Base-by-base conservation (phyloP, 148 eudicot genomes). In the Hydrangea macrophylla region DNA sequence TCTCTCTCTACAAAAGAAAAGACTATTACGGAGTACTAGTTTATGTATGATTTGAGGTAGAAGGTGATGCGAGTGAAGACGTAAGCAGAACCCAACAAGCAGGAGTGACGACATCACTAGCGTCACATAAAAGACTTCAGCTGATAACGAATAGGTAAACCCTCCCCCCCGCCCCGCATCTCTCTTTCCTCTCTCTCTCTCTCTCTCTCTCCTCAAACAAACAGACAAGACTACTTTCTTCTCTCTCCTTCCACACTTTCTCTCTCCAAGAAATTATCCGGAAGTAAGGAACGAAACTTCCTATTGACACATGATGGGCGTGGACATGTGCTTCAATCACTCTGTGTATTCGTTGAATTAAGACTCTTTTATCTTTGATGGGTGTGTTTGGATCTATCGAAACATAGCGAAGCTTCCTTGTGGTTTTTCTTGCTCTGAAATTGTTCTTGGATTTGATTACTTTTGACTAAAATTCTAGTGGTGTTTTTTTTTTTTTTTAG, bases 111-210 rank as follows among this genome's bases (percentile, higher is more conserved):
- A 26, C 70, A 66, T 31, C 32, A 39, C 76, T 45, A 48, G 54
- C 76, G 76, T 73, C 76, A 73, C 45, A 32, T n/a, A 53, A 73
- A 58, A 70, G 70, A 65, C 70, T 73, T 72, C 70, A 56, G 20
- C 61, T 39, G 61, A 61, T 37, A 55, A 23, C 65, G 65, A 39
- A 23, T 30, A 11, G 50, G 17, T n/a, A 24, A 31, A 48, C 22
- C 22, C 53, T 5, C 53, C n/a, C 9, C 9, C 2, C 33, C 18
- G 7, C 18, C 57, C 50, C 26, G 33, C 55, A 25, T 3, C 50
- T 13, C 2, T 23, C 9, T 44, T 36, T 53, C 9, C 45, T 59
- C 35, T 37, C 61, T 39, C n/a, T 61, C 28, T 7, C 26, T 18
- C 25, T 30, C 39, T 30, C 40, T 31, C 31, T 64, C 57, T 15